Conservation (phyloP, 1,284 basidiomycete species). For the Ustanciosporium gigantosporum region DNA sequence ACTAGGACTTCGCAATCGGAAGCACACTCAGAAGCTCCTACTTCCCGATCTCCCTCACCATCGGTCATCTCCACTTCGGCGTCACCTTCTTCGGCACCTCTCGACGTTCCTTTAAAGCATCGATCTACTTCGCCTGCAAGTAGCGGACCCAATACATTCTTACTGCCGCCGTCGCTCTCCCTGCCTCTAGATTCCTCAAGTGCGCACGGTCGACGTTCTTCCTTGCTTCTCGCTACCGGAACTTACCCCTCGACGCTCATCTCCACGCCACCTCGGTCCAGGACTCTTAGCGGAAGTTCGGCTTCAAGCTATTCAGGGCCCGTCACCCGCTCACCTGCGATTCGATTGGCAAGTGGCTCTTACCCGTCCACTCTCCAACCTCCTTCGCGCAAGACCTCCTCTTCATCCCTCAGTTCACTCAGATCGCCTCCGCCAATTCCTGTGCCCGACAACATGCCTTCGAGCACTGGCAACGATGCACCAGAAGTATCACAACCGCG, state of each 20-base stretch:
- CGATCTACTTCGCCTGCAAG: too few species aligned
- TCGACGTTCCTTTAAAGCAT: slow-evolving; percentile 4
- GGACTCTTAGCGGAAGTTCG: slow-evolving; percentile 19
- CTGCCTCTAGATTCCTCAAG: too few species aligned
- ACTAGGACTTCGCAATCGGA: too few species aligned
- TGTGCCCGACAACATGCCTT: not conserved
- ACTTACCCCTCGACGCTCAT: slow-evolving; percentile 6
- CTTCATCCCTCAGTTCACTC: slow-evolving; percentile 22
- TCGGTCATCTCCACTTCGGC: slow-evolving; percentile 2
- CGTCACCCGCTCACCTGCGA: slow-evolving; percentile 27
- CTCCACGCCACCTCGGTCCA: slow-evolving; percentile 17
- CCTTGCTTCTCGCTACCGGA: slow-evolving; percentile 9
- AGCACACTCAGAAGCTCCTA: too few species aligned
- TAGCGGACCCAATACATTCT: slow-evolving; percentile 1
- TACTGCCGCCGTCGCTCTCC: not conserved
- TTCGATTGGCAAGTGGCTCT: slow-evolving; percentile 26
- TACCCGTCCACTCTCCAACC: slow-evolving; percentile 35
- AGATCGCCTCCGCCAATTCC: slow-evolving; percentile 1
- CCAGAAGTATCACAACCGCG: too few species aligned
- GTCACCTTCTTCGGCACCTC: slow-evolving; percentile 1
- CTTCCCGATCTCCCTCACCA: slow-evolving; percentile 6
- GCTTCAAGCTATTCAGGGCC: not conserved
- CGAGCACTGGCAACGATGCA: not conserved
- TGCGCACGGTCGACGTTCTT: slow-evolving; percentile 1
- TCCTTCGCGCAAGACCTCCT: slow-evolving; percentile 15